Evolutionary conservation across 306 rosid genomes (phyloP).

Genomic region (Acmispon strigosus): DNA sequence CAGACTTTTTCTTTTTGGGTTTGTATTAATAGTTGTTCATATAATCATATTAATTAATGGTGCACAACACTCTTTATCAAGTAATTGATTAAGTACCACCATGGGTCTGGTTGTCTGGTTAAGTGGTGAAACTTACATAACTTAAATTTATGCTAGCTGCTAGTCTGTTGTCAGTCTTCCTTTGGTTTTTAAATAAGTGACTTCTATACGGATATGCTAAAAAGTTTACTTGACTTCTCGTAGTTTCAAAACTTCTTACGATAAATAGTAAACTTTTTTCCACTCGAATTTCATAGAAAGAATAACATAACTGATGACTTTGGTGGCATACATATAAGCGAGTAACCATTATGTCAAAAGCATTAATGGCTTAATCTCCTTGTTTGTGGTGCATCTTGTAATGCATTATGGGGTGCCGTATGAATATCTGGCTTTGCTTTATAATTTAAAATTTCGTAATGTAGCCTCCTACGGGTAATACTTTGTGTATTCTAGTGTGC

Average conservation of each 20-base stretch:
- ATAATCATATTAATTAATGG: background rate
- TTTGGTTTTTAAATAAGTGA: background rate
- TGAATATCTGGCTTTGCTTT: background rate
- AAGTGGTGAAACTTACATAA: background rate
- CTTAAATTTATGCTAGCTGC: conserved; percentile 7
- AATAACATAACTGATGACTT: background rate
- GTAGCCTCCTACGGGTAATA: background rate
- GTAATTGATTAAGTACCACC: background rate
- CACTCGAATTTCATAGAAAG: background rate
- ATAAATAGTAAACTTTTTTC: background rate
- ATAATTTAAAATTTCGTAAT: background rate
- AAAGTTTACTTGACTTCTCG: background rate
- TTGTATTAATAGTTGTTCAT: background rate
- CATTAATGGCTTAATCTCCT: background rate
- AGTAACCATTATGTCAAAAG: background rate
- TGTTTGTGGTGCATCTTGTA: background rate
- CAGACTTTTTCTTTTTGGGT: background rate
- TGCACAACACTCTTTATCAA: background rate
- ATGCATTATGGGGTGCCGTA: background rate
- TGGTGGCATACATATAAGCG: background rate
- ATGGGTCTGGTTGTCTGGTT: background rate
- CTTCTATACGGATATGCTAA: background rate
- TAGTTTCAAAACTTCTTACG: background rate
- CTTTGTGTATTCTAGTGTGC: background rate
- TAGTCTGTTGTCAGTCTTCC: conserved; percentile 6